phyloP scores from a whole-genome alignment of 2,329 filamentous ascomycete species.

The Zymoseptoria ardabiliae region DNA sequence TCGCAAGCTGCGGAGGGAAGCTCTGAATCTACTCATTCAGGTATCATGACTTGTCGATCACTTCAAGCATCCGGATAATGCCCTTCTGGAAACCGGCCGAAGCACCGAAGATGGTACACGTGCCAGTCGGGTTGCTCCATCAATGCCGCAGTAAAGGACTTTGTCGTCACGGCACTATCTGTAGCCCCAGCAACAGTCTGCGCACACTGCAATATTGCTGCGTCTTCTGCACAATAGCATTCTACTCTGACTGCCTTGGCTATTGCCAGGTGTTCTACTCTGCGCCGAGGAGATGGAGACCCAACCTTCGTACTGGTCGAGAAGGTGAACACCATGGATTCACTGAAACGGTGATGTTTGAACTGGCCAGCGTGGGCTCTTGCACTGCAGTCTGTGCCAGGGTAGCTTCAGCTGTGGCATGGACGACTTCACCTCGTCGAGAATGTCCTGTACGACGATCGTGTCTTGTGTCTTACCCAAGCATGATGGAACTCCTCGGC shows the following conservation, averaged over 20 bases:
- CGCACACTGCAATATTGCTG: too few species aligned
- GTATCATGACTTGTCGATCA: background rate
- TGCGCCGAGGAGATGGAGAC: too few species aligned
- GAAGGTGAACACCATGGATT: background rate
- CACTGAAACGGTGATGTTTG: background rate
- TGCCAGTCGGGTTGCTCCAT: background rate
- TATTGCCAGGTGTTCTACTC: too few species aligned
- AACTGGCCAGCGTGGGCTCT: background rate
- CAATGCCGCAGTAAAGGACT: background rate
- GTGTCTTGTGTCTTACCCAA: background rate
- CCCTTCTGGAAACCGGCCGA: background rate
- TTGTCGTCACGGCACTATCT: background rate
- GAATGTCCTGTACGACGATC: background rate
- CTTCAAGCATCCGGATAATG: background rate
- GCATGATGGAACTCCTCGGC: background rate
- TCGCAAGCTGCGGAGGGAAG: background rate
- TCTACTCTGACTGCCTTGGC: too few species aligned
- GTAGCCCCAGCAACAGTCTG: too few species aligned
- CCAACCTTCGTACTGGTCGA: too few species aligned
- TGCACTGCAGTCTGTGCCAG: background rate
- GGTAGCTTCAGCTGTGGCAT: background rate
- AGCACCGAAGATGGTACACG: background rate
- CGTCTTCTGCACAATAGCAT: too few species aligned
- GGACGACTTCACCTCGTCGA: background rate
- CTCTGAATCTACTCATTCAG: background rate